Base-by-base conservation (phyloP, 2,329 filamentous ascomycete species). In the Claviceps arundinis region DNA sequence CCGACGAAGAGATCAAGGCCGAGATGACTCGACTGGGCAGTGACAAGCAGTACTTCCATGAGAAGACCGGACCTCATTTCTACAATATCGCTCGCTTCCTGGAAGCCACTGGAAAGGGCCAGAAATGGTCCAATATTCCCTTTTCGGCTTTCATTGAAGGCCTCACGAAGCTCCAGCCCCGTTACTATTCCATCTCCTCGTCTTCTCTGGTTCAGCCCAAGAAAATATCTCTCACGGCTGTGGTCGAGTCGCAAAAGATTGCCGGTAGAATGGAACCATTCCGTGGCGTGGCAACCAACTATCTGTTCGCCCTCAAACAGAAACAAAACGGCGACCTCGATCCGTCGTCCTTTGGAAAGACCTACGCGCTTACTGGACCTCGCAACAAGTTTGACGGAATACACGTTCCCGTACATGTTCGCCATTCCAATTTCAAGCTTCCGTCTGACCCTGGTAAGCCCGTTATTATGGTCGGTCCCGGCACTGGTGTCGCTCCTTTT, bases 111-210 rank as follows among this genome's bases (percentile, higher is more conserved):
- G 78, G 82, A 61, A 82, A 84, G 37, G 82, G 85, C 48, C 73
- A 87, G 68, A 81, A 81, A 54, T 98, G 93, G 87, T 74, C 80
- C 51, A 83, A 82, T 51, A 82, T 96, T 52, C 94, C 93, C 16
- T 97, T 98, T 72, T 95, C 93, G 8, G 83, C 90, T 61, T 83
- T 97, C 61, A 89, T 98, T 59, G 93, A 98, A 75, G 87, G 89
- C 58, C 70, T 98, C 56, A 87, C 84, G 70, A 97, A 96, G 75
- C 82, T 98, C 53, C 93, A 98, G 69, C 91, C 93, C 41, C 88
- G 93, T 48, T 98, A 97, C 77, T 98, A 98, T 75, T 98, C 94
- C 48, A 98, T 98, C 68, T 98, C 93, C 2, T 98, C 94, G 1
- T 97, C 93, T 1, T 96, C 93, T 6, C 69, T 89, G 8, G 90